Conservation (phyloP, 352 stramenopile genomes). For the Pseudoperonospora humuli region DNA sequence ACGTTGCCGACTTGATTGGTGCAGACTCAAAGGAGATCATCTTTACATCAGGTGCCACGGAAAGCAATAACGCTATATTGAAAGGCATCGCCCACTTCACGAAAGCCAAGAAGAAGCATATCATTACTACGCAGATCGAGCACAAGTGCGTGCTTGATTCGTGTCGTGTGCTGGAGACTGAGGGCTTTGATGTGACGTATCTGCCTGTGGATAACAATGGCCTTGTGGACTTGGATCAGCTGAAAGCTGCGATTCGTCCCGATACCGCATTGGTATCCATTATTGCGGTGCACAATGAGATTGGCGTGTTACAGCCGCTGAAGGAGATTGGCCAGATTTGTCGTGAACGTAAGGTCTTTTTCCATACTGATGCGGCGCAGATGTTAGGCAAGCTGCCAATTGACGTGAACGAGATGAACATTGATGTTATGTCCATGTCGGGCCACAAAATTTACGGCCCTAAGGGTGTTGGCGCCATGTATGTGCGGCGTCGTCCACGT, state of each 20-base stretch:
- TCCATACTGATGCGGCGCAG: conserved; percentile 98
- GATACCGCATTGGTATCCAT: conserved; percentile 96
- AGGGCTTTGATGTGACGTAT: conserved; percentile 99
- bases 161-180: conserved; percentile 93
- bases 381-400: conserved; percentile 97
- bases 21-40: conserved; percentile 98
- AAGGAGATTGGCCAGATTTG: conserved; percentile 95
- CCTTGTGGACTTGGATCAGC: conserved; percentile 91
- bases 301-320: conserved; percentile 97
- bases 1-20: conserved; percentile 91
- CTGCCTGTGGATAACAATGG: conserved; percentile 90
- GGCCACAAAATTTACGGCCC: conserved; percentile 99
- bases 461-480: conserved; percentile 97
- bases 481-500: conserved; percentile 93
- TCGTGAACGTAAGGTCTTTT: conserved; percentile 92
- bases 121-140: conserved; percentile 98
- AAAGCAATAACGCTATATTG: conserved; percentile 98
- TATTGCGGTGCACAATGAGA: conserved; percentile 99
- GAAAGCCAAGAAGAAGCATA: conserved; percentile 94
- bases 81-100: conserved; percentile 96
- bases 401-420: conserved; percentile 97
- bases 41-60: conserved; percentile 98
- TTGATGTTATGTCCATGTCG: conserved; percentile 98
- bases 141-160: conserved; percentile 98
- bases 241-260: conserved; percentile 90